Base-by-base conservation (phyloP, 352 stramenopile genomes). In the Detonula confervacea region DNA sequence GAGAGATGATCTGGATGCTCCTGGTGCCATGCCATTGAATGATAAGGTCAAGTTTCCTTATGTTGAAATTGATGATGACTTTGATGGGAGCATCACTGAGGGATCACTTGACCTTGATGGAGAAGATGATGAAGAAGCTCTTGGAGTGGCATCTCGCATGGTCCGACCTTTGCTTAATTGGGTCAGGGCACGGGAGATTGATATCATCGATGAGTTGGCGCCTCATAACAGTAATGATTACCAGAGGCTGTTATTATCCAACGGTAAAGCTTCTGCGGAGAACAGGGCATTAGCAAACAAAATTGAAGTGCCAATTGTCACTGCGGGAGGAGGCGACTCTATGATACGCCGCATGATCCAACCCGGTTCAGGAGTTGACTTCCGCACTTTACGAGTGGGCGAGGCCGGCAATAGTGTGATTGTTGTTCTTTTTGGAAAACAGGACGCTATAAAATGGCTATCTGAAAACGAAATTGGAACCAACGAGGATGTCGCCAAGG, bases 401-500 rank as follows among this genome's bases (percentile, higher is more conserved):
- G 89, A 94, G 74, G 84, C 77, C 46, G 82, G 83, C 42, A 90
- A 93, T 18, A 92, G 87, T 72, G 82, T 90, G 2, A 89, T 94
- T 77, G 80, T 94, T 64, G 87, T 94, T 16, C 55, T 94, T 16
- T 94, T 94, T 60, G 86, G 73, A 12, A 92, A 87, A 44, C 66
- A 83, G 18, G 87, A 94, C 75, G 85, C 86, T 9, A 68, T 91
- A 16, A 67, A 81, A 33, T 94, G 89, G 89, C 77, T 94, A 20
- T 55, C 91, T 18, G 52, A 71, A 0, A 87, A 82, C 67, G 84
- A 80, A 44, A 73, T 74, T 42, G 80, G 82, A 55, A 80, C 66
- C 12, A 61, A 83, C 46, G 79, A 90, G 75, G 60, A 80, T 39
- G 83, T 85, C 22, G 87, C 90, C 29, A 54, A 84, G 24, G 65